Percentiles rank a stretch among this genome's conserved stretches.
Evolutionary conservation across 1,284 basidiomycete species (phyloP).

Genomic region (Pholiota adiposa): DNA sequence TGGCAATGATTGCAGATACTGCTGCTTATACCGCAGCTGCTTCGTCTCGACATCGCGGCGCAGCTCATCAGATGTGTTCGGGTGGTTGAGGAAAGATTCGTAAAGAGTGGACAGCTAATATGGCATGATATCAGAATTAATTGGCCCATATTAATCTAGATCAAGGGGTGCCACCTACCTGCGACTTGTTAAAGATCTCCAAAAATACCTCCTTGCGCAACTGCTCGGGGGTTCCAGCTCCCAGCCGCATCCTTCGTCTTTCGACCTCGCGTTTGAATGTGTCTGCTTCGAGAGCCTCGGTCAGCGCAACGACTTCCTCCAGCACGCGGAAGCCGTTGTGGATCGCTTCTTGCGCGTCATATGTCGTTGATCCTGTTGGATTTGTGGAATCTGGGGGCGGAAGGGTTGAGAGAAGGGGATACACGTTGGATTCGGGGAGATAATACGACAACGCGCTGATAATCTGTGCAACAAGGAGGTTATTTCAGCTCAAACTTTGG

Average conservation of each 20-base stretch:
- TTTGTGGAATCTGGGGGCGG: constrained; percentile 79
- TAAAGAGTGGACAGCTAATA: constrained; percentile 71
- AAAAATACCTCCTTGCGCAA: constrained; percentile 68
- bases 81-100: constrained; percentile 77
- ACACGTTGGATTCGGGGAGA: constrained; percentile 77
- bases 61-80: constrained; percentile 72
- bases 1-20: constrained; percentile 60
- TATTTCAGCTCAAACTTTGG: not conserved
- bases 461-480: constrained; percentile 48
- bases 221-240: constrained; percentile 68
- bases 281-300: constrained; percentile 64
- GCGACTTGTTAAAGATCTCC: constrained; percentile 65
- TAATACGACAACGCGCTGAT: constrained; percentile 70
- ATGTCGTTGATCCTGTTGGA: constrained; percentile 65
- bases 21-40: constrained; percentile 64
- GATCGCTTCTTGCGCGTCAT: constrained; percentile 63
- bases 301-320: constrained; percentile 67
- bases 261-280: constrained; percentile 68
- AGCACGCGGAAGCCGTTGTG: constrained; percentile 70
- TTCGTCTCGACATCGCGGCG: constrained; percentile 74
- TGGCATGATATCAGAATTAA: not conserved
- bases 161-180: constrained; percentile 41
- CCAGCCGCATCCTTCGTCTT: constrained; percentile 76
- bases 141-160: not conserved
- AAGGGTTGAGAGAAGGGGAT: constrained; percentile 65